phyloP scores from a whole-genome alignment of 371 early-diverging fungal genomes.

The Chytridium lagenaria region DNA sequence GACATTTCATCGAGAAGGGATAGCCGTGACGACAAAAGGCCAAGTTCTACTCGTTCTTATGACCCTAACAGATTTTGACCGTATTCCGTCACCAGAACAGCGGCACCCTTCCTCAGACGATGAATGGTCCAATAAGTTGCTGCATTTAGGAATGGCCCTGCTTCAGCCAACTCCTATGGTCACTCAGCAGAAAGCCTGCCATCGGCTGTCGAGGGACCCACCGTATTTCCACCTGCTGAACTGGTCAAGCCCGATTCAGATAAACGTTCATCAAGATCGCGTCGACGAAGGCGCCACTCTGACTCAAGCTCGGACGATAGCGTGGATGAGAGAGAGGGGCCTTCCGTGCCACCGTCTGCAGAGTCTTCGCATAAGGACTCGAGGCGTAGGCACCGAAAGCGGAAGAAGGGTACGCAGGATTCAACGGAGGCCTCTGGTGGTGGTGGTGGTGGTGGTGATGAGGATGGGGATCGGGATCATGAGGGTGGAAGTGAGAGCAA shows the following conservation, averaged over 20 bases:
- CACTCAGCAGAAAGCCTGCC: too few species aligned
- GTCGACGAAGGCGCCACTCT: neutral
- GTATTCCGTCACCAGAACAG: conserved; percentile 18
- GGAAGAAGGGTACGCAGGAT: neutral
- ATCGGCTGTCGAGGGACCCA: too few species aligned
- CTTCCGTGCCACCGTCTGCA: neutral
- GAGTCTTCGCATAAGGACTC: neutral
- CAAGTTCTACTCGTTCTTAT: neutral
- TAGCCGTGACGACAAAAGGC: neutral
- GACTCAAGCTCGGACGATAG: neutral
- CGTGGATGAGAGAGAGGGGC: neutral
- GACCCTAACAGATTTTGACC: conserved; percentile 9
- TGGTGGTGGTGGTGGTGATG: neutral
- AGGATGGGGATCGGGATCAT: conserved; percentile 1
- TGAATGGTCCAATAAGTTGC: conserved; percentile 2
- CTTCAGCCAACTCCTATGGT: too few species aligned
- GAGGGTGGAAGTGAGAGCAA: neutral
- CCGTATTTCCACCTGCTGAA: too few species aligned
- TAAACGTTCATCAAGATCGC: neutral
- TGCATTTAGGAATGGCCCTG: too few species aligned
- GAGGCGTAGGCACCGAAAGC: neutral
- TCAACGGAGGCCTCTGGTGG: neutral
- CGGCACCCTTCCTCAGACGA: conserved; percentile 15
- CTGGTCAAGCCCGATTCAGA: too few species aligned
- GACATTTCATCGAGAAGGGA: neutral